Conservation (phyloP, 345 rosid genomes). For the Bruguiera parviflora region DNA sequence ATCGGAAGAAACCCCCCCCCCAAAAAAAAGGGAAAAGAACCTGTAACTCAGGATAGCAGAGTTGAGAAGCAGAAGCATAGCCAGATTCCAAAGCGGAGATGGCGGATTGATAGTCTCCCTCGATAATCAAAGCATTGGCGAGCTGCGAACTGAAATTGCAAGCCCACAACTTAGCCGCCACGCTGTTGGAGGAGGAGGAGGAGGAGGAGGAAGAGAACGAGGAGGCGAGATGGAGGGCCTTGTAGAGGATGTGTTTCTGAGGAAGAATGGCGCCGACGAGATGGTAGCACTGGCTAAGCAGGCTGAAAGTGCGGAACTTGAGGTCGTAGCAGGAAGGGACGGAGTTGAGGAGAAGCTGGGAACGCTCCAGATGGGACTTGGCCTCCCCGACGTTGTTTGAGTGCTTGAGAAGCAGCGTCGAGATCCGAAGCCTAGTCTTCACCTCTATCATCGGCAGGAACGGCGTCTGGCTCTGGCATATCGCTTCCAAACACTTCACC, state of each 20-base stretch:
- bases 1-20: neutral
- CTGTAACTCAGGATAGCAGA: constrained; percentile 75
- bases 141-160: constrained; percentile 97
- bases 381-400: constrained; percentile 78
- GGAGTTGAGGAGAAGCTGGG: constrained; percentile 63
- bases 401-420: constrained; percentile 79
- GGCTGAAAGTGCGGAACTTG: constrained; percentile 73
- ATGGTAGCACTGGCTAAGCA: constrained; percentile 89
- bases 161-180: constrained; percentile 66
- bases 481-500: constrained; percentile 85
- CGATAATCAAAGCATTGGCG: constrained; percentile 75
- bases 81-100: constrained; percentile 70
- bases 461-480: constrained; percentile 67
- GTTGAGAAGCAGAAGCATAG: constrained; percentile 51
- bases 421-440: constrained; percentile 79
- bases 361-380: constrained; percentile 87
- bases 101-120: constrained; percentile 72
- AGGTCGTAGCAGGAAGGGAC: constrained; percentile 85
- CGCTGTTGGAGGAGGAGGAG: constrained; percentile 13
- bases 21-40: constrained; percentile 22
- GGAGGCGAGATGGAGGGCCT: constrained; percentile 66
- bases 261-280: constrained; percentile 76
- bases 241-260: constrained; percentile 71
- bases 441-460: constrained; percentile 82
- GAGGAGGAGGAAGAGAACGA: constrained; percentile 27